Base-by-base conservation (phyloP, 2,329 filamentous ascomycete species). In the Epichloe hybrida region DNA sequence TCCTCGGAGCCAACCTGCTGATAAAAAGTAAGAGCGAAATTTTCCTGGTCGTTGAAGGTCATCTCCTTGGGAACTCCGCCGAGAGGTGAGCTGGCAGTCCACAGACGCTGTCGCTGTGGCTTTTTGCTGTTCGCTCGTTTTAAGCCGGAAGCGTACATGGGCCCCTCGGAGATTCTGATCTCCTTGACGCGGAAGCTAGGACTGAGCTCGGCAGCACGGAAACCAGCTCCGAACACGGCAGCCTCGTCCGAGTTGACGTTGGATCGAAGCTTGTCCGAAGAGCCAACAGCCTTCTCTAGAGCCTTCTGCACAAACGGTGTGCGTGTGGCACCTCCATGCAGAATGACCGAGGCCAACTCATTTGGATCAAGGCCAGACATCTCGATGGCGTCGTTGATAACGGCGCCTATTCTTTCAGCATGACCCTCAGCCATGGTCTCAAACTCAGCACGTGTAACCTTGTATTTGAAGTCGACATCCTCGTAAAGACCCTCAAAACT, bases 201-300 rank as follows among this genome's bases (percentile, higher is more conserved):
- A 69, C 88, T 96, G 52, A 98, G 76, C 59, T 88, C 82, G 49
- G 93, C 93, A 48, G 88, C 93, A 63, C 90, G 88, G 76, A 98
- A 97, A 31, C 86, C 90, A 50, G 93, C 91, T 59, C 93, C 93
- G 66, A 97, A 95, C 9, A 95, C 93, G 48, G 93, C 93, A 23
- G 93, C 86, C 69, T 98, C 93, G 61, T 98, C 93, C 11, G 91
- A 86, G 70, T 98, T 98, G 63, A 98, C 93, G 60, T 94, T 98
- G 62, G 84, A 86, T 56, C 89, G 84, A 53, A 98, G 75, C 73
- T 95, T 96, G 48, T 85, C 81, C 7, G 81, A 69, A 17, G 76
- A 79, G 38, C 87, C 86, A 48, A 83, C 78, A 42, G 86, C 68
- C 54, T 81, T 79, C 69, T 96, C 89, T 15, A 98, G 80, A 60